A percentile compares a stretch with the other conserved stretches of the same genome.
Evolutionary conservation across 169 alveolate genomes (phyloP).

Genomic region (Eimeria acervulina): DNA sequence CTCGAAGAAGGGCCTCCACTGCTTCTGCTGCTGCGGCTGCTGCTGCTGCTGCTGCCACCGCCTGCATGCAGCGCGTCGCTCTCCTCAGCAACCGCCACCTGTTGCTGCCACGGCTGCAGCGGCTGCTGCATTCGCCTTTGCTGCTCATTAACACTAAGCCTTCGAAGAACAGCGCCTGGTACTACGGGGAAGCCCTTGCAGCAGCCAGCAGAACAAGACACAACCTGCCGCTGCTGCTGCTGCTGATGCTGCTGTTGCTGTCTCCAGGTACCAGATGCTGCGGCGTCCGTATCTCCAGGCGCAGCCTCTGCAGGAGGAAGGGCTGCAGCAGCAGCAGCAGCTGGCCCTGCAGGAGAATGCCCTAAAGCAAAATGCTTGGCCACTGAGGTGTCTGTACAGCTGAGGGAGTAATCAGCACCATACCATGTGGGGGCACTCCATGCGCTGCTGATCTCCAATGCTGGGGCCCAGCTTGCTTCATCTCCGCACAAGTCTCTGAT

Average conservation of each 20-base stretch:
- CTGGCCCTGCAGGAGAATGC: constrained; percentile 1
- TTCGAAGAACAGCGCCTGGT: constrained; percentile 22
- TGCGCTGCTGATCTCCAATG: constrained; percentile 10
- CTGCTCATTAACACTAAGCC: not conserved
- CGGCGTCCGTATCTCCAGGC: not conserved
- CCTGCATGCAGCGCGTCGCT: not conserved
- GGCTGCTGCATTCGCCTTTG: too few species aligned
- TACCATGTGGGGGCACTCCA: constrained; percentile 51
- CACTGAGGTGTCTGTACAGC: constrained; percentile 1
- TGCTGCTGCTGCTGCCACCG: not conserved
- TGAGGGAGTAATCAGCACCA: not conserved
- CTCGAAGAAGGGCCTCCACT: not conserved
- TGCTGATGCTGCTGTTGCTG: too few species aligned
- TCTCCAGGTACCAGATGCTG: not conserved
- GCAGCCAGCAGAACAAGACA: constrained; percentile 56
- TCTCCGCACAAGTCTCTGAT: constrained; percentile 15
- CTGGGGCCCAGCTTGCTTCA: constrained; percentile 37
- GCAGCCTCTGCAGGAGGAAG: not conserved
- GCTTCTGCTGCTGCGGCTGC: not conserved
- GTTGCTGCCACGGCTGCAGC: not conserved
- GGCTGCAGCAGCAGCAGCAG: not conserved
- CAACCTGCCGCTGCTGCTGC: too few species aligned
- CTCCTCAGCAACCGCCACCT: not conserved
- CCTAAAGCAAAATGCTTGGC: constrained; percentile 25
- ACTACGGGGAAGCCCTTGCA: constrained; percentile 39